Conservation (phyloP, 2,329 filamentous ascomycete genomes). For the Paecilomyces variotii region DNA sequence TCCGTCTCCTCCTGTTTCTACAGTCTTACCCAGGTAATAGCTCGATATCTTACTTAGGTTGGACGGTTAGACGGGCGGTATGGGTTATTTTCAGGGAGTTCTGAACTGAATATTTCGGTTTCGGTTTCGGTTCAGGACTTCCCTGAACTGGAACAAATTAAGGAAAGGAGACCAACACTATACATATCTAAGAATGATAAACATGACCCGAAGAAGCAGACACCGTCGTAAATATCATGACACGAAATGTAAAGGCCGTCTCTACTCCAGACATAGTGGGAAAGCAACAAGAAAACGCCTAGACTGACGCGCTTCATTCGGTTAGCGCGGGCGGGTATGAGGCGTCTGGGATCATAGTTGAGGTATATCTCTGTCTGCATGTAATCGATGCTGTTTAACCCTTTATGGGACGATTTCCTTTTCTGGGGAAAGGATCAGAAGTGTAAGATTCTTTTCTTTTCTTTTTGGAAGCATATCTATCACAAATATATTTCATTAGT, state of each 20-base stretch:
- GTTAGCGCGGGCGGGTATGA: background rate
- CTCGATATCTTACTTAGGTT: too few species aligned
- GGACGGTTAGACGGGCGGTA: too few species aligned
- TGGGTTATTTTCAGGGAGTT: too few species aligned
- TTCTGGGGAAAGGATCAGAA: background rate
- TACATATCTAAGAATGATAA: background rate
- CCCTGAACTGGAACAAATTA: too few species aligned
- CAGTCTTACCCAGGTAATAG: too few species aligned
- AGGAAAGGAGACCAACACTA: background rate
- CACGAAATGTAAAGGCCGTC: background rate
- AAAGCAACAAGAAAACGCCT: background rate
- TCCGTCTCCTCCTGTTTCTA: too few species aligned
- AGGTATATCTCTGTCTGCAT: background rate
- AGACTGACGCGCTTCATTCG: background rate
- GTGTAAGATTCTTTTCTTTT: background rate
- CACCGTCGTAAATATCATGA: background rate
- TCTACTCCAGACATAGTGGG: background rate
- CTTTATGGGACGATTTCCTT: background rate
- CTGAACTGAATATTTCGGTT: too few species aligned
- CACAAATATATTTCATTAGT: background rate
- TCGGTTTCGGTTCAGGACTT: too few species aligned
- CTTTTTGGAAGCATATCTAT: background rate
- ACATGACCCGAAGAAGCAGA: background rate
- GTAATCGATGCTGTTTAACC: background rate
- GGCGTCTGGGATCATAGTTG: background rate